Evolutionary conservation across 306 rosid genomes (phyloP).

Genomic region (Astragalus membranaceus): DNA sequence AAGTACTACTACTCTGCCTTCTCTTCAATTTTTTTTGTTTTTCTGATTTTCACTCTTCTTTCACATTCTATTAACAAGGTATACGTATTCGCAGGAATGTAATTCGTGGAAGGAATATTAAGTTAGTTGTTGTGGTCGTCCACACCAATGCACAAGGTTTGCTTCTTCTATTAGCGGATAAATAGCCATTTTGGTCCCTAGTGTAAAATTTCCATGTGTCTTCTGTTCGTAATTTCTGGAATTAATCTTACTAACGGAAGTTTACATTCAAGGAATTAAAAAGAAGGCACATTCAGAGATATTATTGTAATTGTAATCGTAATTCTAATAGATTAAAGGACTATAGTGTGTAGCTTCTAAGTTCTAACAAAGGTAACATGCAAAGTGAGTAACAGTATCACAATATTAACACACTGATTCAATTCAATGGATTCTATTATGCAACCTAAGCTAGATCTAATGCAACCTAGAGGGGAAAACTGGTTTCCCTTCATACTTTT

Average conservation of each 20-base stretch:
- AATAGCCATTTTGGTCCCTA: too few relatives aligned
- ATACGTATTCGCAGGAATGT: slow-evolving; percentile 31
- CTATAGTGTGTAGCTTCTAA: background rate
- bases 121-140: slow-evolving; percentile 57
- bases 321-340: too few relatives aligned
- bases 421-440: background rate
- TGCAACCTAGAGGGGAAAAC: too few relatives aligned
- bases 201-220: too few relatives aligned
- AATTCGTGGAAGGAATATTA: slow-evolving; percentile 62
- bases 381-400: background rate
- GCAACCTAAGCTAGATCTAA: too few relatives aligned
- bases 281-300: too few relatives aligned
- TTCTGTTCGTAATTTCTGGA: too few relatives aligned
- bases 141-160: slow-evolving; percentile 44
- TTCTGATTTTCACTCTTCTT: background rate
- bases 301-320: too few relatives aligned
- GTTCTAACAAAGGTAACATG: slow-evolving; percentile 11
- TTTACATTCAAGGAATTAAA: too few relatives aligned
- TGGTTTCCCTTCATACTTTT: background rate
- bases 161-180: background rate
- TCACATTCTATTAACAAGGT: background rate
- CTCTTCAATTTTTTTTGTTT: background rate
- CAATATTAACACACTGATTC: background rate
- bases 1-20: slow-evolving; percentile 25
- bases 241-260: too few relatives aligned